Base-by-base conservation (phyloP, 169 alveolate species). In the Cryptosporidium sp. region DNA sequence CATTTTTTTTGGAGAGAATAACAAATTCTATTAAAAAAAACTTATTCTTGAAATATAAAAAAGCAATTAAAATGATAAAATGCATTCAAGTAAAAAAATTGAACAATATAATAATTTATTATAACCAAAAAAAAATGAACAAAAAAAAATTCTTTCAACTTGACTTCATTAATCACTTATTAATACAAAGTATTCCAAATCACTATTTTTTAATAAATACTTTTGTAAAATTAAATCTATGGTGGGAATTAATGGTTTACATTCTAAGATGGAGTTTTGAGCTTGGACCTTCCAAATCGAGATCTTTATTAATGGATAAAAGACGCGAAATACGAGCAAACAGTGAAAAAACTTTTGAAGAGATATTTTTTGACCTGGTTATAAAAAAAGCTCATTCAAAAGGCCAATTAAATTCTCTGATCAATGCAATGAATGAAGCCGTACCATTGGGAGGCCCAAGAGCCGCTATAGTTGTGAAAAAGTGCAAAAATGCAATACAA, bases 171-270 rank as follows among this genome's bases (percentile, higher is more conserved):
- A 65, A 48, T 18, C 48, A 21, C 12, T 16, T 80, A 42, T 42
- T 80, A 33, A n/a, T 23, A 42, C 65, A 65, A 23, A 65, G 33
- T 9, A 62, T 12, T 6, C 73, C 61, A 62, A 60, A 80, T 42
- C 89, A 80, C 44, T 21, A 16, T 44, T 80, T 67, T 4, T n/a
- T 29, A 44, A 80, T 80, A 48, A 80, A 80, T n/a, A 60, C 75
- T 23, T 67, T 80, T 21, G 89, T 65, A 26, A 80, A 65, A 65
- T 80, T 80, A n/a, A 80, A 65, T 35, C 23, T 60, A 42, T 80
- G 89, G 89, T 80, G 89, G 89, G 89, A 80, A 80, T 62, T 42
- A 7, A 62, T 80, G 89, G 68, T 80, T 56, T 80, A 80, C 65
- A 80, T 80, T 8, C 31, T 80, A n/a, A 37, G 89, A 31, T 80